Conservation (phyloP, 2,329 filamentous ascomycete species). For the Ustilaginoidea virens region DNA sequence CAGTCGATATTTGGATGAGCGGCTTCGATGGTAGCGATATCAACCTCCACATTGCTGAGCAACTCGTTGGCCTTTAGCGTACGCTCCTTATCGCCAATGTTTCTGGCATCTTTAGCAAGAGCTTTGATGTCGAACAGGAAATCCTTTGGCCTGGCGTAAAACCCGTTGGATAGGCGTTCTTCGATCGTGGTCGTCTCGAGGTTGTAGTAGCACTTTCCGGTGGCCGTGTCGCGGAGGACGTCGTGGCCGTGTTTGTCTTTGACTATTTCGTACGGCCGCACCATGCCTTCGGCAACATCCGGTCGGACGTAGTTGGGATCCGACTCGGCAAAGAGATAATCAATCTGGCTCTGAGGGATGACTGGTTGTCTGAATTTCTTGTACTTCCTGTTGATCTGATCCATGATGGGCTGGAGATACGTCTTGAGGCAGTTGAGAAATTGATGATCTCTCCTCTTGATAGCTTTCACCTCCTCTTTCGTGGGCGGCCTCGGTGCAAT, state of each 20-base stretch:
- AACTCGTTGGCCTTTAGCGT: conserved; percentile 83
- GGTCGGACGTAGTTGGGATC: conserved; percentile 55
- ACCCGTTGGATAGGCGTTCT: conserved; percentile 91
- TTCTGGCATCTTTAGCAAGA: conserved; percentile 71
- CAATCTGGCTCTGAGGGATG: conserved; percentile 57
- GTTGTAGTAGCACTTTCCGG: conserved; percentile 86
- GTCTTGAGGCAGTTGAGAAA: conserved; percentile 79
- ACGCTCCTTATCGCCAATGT: conserved; percentile 67
- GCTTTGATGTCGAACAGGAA: conserved; percentile 79
- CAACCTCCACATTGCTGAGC: conserved; percentile 83
- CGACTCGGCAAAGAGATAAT: conserved; percentile 72
- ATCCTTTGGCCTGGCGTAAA: conserved; percentile 80
- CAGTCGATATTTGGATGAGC: conserved; percentile 58
- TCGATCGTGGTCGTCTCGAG: conserved; percentile 87
- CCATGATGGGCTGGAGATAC: conserved; percentile 86
- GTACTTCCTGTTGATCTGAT: conserved; percentile 83
- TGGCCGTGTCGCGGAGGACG: conserved; percentile 60
- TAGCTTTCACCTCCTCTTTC: conserved; percentile 65
- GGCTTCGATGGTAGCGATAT: conserved; percentile 62
- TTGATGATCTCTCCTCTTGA: conserved; percentile 71
- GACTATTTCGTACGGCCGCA: conserved; percentile 64
- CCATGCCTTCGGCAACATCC: conserved; percentile 35
- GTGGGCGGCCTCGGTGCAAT: conserved; percentile 51
- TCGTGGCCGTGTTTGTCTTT: conserved; percentile 65
- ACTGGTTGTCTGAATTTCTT: conserved; percentile 73